phyloP scores from a whole-genome alignment of 1,284 basidiomycete species.

The Athelia sp. region DNA sequence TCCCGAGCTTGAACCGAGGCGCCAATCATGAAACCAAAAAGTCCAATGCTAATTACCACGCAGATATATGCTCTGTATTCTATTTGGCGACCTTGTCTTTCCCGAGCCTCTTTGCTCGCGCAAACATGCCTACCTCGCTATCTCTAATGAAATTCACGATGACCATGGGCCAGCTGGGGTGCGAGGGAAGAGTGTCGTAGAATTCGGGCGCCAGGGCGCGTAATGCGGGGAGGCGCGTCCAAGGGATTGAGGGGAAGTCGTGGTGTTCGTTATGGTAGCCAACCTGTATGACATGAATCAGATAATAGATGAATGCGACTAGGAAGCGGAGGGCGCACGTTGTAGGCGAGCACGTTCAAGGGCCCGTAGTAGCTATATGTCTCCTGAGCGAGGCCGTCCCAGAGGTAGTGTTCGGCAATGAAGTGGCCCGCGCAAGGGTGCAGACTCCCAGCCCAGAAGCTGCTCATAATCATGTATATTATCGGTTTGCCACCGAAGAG shows the following conservation, averaged over 20 bases:
- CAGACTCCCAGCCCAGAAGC: slow-evolving; percentile 93
- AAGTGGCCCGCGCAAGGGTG: slow-evolving; percentile 98
- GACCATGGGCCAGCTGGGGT: slow-evolving; percentile 93
- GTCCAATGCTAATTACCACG: no score
- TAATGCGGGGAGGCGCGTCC: slow-evolving; percentile 90
- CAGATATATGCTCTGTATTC: no score
- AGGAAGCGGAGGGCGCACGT: slow-evolving; percentile 52
- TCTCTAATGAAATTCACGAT: slow-evolving; percentile 93
- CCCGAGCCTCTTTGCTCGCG: slow-evolving; percentile 40
- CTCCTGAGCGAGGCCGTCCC: slow-evolving; percentile 88
- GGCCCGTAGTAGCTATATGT: slow-evolving; percentile 97
- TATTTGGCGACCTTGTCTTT: no score
- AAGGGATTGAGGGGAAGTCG: slow-evolving; percentile 94
- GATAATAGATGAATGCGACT: neutral
- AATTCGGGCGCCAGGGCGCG: slow-evolving; percentile 86
- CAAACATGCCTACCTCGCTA: slow-evolving; percentile 73
- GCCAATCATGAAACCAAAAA: no score
- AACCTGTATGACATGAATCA: no score
- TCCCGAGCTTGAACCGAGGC: no score
- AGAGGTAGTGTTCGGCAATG: slow-evolving; percentile 94
- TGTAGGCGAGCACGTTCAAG: slow-evolving; percentile 91
- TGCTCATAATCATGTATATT: slow-evolving; percentile 81
- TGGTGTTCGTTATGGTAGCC: slow-evolving; percentile 99
- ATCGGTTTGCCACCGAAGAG: slow-evolving; percentile 62
- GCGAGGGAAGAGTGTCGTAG: slow-evolving; percentile 85